A percentile compares a stretch with the other conserved stretches of the same genome.
Evolutionary conservation across 2,329 filamentous ascomycete genomes (phyloP).

Genomic region (Cordyceps sp.): DNA sequence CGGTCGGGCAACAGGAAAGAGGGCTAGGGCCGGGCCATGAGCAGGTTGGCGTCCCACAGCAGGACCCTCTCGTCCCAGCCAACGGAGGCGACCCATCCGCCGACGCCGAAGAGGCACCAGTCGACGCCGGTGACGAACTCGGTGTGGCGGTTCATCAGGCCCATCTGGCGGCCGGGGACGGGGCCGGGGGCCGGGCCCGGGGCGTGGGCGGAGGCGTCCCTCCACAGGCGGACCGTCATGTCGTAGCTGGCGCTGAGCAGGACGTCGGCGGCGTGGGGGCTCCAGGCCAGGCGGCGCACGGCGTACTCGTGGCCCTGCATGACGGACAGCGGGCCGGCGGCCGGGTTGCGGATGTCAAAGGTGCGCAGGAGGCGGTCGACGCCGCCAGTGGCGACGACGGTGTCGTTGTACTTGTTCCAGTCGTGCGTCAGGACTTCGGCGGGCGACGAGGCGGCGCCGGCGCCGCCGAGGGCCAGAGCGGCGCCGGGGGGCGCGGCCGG

Average conservation of each 20-base stretch:
- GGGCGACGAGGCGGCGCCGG: too few species aligned
- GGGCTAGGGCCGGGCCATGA: slow-evolving; percentile 11
- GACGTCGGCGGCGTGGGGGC: slow-evolving; percentile 79
- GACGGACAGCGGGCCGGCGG: slow-evolving; percentile 53
- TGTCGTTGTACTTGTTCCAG: slow-evolving; percentile 95
- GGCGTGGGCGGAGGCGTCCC: slow-evolving; percentile 43
- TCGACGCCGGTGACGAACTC: slow-evolving; percentile 95
- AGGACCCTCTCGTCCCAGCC: slow-evolving; percentile 88
- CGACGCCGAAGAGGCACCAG: slow-evolving; percentile 91
- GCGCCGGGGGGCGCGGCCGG: slow-evolving; percentile 37
- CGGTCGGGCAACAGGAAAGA: too few species aligned
- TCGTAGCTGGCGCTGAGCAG: slow-evolving; percentile 86
- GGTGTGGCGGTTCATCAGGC: slow-evolving; percentile 80
- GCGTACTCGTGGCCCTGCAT: slow-evolving; percentile 85
- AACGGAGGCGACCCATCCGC: slow-evolving; percentile 88
- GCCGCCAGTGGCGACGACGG: slow-evolving; percentile 70
- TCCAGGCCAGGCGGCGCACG: slow-evolving; percentile 74
- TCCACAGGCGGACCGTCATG: slow-evolving; percentile 94
- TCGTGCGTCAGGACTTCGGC: slow-evolving; percentile 85
- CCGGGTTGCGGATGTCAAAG: slow-evolving; percentile 73
- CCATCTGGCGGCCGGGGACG: slow-evolving; percentile 52
- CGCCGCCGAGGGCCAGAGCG: too few species aligned
- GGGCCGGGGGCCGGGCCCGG: slow-evolving; percentile 18
- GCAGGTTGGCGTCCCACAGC: slow-evolving; percentile 70
- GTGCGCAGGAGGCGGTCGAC: slow-evolving; percentile 78